A percentile compares a stretch with the other conserved stretches of the same genome.
Conservation (phyloP, 2,329 filamentous ascomycete genomes). For the Grosmannia serpens region DNA sequence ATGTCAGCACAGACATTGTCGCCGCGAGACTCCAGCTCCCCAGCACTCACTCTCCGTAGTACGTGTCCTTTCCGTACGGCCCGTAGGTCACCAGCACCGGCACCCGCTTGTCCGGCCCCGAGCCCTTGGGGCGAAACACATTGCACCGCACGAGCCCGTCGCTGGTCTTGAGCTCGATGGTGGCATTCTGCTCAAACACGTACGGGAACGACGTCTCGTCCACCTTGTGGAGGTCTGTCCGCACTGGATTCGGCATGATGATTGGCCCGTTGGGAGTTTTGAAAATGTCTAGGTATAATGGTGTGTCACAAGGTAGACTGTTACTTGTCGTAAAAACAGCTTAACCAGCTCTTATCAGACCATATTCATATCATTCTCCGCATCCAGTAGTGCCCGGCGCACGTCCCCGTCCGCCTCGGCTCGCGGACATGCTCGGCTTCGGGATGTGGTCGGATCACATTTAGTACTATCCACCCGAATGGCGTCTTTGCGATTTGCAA, state of each 20-base stretch:
- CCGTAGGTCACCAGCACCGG: conserved; percentile 62
- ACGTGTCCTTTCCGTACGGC: conserved; percentile 63
- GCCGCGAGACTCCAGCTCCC: too few species aligned
- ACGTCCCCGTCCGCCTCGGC: too few species aligned
- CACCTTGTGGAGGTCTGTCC: conserved; percentile 16
- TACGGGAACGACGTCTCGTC: conserved; percentile 25
- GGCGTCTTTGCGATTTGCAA: too few species aligned
- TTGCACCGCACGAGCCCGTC: conserved; percentile 24
- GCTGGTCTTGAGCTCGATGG: conserved; percentile 19
- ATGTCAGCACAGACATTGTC: not conserved
- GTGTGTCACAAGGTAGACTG: too few species aligned
- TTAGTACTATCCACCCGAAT: too few species aligned
- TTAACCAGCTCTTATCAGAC: too few species aligned
- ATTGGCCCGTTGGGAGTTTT: not conserved
- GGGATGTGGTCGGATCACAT: too few species aligned
- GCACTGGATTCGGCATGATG: conserved; percentile 2
- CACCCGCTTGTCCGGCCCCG: conserved; percentile 20
- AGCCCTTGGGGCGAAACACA: conserved; percentile 23
- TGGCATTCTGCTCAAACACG: conserved; percentile 26
- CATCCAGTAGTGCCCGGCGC: too few species aligned
- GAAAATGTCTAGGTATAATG: too few species aligned
- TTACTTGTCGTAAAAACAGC: too few species aligned
- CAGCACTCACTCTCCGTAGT: conserved; percentile 31
- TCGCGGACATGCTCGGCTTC: too few species aligned
- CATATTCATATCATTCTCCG: too few species aligned